Evolutionary conservation across 768 basidiomycete species (phyloP).

Genomic region (Suillus luteus): DNA sequence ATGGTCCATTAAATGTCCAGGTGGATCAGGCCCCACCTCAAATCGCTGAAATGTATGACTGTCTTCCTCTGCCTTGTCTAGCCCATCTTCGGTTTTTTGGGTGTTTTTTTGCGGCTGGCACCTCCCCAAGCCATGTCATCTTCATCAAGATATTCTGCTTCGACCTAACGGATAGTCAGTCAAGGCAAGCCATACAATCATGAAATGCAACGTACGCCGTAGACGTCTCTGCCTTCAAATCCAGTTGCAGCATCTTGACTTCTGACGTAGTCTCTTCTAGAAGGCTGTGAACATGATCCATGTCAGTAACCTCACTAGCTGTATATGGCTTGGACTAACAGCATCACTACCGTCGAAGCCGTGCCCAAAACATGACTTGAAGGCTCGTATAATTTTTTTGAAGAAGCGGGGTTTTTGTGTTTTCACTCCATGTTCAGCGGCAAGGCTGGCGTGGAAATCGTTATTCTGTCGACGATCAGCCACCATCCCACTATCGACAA

Average conservation of each 20-base stretch:
- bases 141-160: constrained; percentile 30
- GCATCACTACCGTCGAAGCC: constrained; percentile 15
- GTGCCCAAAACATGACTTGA: constrained; percentile 28
- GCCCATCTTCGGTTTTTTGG: neutral
- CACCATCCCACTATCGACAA: neutral
- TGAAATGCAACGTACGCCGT: constrained; percentile 20
- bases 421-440: neutral
- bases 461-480: constrained; percentile 15
- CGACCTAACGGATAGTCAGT: constrained; percentile 16
- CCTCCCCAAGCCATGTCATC: constrained; percentile 31
- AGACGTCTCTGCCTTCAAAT: constrained; percentile 22
- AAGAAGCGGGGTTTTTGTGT: constrained; percentile 15
- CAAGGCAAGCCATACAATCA: neutral
- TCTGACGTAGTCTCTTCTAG: constrained; percentile 20
- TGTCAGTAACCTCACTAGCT: constrained; percentile 1
- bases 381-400: constrained; percentile 12
- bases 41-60: neutral
- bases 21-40: neutral
- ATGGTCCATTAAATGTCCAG: neutral
- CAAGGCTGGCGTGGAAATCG: constrained; percentile 3
- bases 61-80: neutral
- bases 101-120: constrained; percentile 14
- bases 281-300: constrained; percentile 10
- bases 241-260: constrained; percentile 17
- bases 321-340: constrained; percentile 16